Evolutionary conservation across 768 basidiomycete genomes (phyloP).

Genomic region (Phanerochaete carnosa): DNA sequence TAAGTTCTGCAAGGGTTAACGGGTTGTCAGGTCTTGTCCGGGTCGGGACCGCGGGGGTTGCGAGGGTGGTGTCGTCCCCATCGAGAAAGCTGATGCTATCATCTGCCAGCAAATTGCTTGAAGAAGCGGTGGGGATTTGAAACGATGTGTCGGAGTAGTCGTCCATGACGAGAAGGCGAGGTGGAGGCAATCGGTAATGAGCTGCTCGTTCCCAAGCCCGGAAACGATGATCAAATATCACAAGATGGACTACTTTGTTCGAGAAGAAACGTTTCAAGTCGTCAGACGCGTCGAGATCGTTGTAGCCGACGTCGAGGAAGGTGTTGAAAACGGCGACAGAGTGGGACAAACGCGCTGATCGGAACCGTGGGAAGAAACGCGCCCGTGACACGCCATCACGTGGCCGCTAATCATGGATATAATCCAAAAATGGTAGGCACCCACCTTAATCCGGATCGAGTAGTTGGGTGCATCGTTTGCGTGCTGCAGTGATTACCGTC

Average conservation of each 20-base stretch:
- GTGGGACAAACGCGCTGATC: not conserved
- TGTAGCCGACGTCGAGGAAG: not conserved
- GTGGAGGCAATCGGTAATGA: not conserved
- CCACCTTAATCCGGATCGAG: slow-evolving; percentile 1
- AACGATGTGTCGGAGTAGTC: slow-evolving; percentile 50
- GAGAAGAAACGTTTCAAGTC: not conserved
- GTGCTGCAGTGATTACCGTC: too few species aligned
- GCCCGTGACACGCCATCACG: slow-evolving; percentile 4
- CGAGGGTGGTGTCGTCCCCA: slow-evolving; percentile 36
- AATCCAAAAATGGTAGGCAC: not conserved
- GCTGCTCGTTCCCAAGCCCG: not conserved
- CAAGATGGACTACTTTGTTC: too few species aligned
- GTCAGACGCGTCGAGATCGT: not conserved
- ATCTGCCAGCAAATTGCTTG: slow-evolving; percentile 37
- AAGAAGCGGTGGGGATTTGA: slow-evolving; percentile 41
- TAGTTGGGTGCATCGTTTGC: too few species aligned
- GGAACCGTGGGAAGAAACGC: slow-evolving; percentile 2
- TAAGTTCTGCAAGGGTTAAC: slow-evolving; percentile 22
- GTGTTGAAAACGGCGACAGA: not conserved
- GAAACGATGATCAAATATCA: not conserved
- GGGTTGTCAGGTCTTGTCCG: slow-evolving; percentile 20
- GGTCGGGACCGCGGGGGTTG: slow-evolving; percentile 25
- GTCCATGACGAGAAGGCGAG: slow-evolving; percentile 13
- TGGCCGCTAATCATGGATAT: not conserved
- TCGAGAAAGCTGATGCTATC: slow-evolving; percentile 42